phyloP scores from a whole-genome alignment of 179 eudicot species.

The Spinacia oleracea region DNA sequence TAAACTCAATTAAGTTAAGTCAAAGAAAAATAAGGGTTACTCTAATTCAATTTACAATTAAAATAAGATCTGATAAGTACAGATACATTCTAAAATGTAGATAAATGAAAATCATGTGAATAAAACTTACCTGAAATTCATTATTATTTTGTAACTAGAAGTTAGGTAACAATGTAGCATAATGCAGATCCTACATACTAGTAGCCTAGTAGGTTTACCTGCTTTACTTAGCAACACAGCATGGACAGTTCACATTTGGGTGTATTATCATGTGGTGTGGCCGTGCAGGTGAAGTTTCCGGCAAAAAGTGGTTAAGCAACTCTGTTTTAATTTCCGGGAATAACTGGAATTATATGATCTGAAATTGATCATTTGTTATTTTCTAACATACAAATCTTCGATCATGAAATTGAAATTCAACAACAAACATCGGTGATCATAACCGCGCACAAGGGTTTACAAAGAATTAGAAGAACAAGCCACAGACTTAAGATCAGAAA shows the following conservation, averaged over 20 bases:
- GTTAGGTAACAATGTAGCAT: background rate
- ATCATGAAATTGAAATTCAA: too few relatives aligned
- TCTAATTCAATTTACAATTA: too few relatives aligned
- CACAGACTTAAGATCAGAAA: background rate
- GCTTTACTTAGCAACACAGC: constrained; percentile 12
- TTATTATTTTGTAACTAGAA: too few relatives aligned
- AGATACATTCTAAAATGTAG: too few relatives aligned
- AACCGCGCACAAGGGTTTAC: background rate
- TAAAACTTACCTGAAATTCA: too few relatives aligned
- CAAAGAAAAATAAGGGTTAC: too few relatives aligned
- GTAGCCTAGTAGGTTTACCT: background rate
- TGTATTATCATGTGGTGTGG: background rate
- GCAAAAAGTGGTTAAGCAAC: background rate
- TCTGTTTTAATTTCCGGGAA: background rate
- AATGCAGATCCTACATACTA: background rate
- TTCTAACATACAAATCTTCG: too few relatives aligned
- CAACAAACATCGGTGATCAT: background rate
- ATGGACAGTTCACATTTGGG: background rate
- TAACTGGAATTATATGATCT: too few relatives aligned
- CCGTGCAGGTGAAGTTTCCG: background rate
- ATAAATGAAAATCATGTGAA: too few relatives aligned
- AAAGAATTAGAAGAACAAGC: background rate
- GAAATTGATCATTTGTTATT: too few relatives aligned
- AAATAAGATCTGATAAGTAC: too few relatives aligned
- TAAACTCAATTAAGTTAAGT: too few relatives aligned